phyloP scores from a whole-genome alignment of 1,284 basidiomycete species.

The Abortiporus biennis region DNA sequence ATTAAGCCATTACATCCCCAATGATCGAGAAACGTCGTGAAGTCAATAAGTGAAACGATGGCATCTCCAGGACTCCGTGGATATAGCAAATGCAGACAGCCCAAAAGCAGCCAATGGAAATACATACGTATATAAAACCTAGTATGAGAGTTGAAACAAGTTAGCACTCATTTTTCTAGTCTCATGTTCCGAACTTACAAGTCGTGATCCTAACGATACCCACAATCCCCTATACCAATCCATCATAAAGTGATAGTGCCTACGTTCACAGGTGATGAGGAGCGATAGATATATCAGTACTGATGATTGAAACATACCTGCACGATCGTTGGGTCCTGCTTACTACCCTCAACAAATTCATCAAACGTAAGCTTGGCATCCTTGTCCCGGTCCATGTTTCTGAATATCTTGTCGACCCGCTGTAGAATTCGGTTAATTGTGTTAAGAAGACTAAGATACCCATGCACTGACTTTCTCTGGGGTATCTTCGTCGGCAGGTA shows the following conservation, averaged over 20 bases:
- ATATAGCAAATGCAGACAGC: no score
- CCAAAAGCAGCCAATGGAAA: no score
- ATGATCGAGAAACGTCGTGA: no score
- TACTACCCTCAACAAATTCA: constrained; percentile 95
- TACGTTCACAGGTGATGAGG: constrained; percentile 22
- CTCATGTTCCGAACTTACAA: no score
- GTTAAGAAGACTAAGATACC: background rate
- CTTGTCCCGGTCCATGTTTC: constrained; percentile 90
- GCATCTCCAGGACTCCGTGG: no score
- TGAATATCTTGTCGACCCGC: constrained; percentile 96
- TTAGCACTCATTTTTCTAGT: no score
- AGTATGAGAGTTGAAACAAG: no score
- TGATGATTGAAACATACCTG: constrained; percentile 53
- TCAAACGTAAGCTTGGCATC: constrained; percentile 87
- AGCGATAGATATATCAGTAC: constrained; percentile 6
- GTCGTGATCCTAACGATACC: no score
- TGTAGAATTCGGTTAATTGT: constrained; percentile 24
- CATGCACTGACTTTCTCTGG: constrained; percentile 79
- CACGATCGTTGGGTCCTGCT: constrained; percentile 97
- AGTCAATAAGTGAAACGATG: no score
- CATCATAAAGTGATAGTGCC: constrained; percentile 77
- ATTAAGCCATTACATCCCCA: no score
- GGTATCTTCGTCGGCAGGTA: constrained; percentile 96
- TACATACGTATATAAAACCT: no score
- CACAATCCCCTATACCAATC: constrained; percentile 65